These are phyloP conservation scores for Kazachstania kunashirensis DNA, from an alignment of 805 yeast species.

Conservation along the genomic window DNA sequence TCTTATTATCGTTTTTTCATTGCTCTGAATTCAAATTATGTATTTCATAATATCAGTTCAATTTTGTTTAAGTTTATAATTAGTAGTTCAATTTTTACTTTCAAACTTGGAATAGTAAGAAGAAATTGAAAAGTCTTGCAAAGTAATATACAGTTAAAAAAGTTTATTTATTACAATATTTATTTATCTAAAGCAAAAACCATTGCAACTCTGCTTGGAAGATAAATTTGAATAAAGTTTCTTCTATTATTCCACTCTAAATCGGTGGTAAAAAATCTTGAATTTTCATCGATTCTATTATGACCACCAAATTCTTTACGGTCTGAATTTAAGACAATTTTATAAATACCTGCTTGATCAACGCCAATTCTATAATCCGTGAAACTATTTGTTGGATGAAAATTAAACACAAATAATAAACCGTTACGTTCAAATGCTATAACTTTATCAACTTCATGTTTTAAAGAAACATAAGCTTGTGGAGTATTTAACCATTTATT, in stretches of 20 bases:
- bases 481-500: conserved; percentile 66
- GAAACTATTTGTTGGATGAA: conserved; percentile 76
- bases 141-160: background rate
- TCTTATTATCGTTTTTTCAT: too few species aligned
- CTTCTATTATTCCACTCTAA: conserved; percentile 72
- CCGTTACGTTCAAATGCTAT: conserved; percentile 84
- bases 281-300: conserved; percentile 47
- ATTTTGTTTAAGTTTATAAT: too few species aligned
- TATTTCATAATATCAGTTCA: too few species aligned
- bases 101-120: too few species aligned
- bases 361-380: conserved; percentile 89
- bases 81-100: too few species aligned
- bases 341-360: conserved; percentile 66
- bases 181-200: conserved; percentile 39
- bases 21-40: too few species aligned
- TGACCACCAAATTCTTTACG: conserved; percentile 71
- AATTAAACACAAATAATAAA: conserved; percentile 75
- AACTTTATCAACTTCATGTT: conserved; percentile 82
- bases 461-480: conserved; percentile 77
- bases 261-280: conserved; percentile 59
- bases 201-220: conserved; percentile 69
- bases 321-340: conserved; percentile 69
- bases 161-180: background rate
- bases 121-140: too few species aligned
- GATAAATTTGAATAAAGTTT: conserved; percentile 65